Evolutionary conservation across 805 yeast genomes (phyloP).

Genomic region (Wickerhamiella australiensis): DNA sequence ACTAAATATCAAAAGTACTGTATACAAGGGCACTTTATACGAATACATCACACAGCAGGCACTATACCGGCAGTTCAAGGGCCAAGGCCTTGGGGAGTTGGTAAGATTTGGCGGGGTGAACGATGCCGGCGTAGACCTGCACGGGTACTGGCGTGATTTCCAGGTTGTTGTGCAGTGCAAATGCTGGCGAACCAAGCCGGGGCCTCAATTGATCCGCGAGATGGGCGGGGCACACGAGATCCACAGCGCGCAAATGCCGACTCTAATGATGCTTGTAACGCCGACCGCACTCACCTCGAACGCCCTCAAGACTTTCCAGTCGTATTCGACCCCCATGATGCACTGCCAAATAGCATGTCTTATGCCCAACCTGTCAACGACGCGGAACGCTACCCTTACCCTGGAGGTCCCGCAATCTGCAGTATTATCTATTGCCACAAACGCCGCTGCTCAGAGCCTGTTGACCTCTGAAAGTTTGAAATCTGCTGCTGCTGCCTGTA

Average conservation of each 20-base stretch:
- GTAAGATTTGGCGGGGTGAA: constrained; percentile 12
- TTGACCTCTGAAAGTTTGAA: background rate
- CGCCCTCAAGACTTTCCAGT: constrained; percentile 7
- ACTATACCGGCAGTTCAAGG: background rate
- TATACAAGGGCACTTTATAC: constrained; percentile 14
- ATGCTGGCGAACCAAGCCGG: constrained; percentile 14
- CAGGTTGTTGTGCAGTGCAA: constrained; percentile 16
- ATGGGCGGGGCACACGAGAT: constrained; percentile 12
- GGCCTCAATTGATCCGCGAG: constrained; percentile 14
- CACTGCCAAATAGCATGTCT: constrained; percentile 9
- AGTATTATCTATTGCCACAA: constrained; percentile 1
- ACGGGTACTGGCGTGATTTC: constrained; percentile 12
- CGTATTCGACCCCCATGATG: constrained; percentile 11
- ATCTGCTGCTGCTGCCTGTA: background rate
- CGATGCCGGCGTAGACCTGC: constrained; percentile 14
- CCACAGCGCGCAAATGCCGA: background rate
- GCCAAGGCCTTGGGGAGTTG: constrained; percentile 8
- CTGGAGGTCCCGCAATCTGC: background rate
- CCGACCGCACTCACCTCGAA: constrained; percentile 14
- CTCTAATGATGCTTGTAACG: constrained; percentile 12
- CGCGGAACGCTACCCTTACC: background rate
- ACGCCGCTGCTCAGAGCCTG: constrained; percentile 10
- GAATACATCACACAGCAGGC: constrained; percentile 13
- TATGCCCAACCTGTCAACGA: background rate
- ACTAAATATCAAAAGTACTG: constrained; percentile 10